phyloP scores from a whole-genome alignment of 225 moss, liverwort and hornwort species.

The Sphagnum tenellum region DNA sequence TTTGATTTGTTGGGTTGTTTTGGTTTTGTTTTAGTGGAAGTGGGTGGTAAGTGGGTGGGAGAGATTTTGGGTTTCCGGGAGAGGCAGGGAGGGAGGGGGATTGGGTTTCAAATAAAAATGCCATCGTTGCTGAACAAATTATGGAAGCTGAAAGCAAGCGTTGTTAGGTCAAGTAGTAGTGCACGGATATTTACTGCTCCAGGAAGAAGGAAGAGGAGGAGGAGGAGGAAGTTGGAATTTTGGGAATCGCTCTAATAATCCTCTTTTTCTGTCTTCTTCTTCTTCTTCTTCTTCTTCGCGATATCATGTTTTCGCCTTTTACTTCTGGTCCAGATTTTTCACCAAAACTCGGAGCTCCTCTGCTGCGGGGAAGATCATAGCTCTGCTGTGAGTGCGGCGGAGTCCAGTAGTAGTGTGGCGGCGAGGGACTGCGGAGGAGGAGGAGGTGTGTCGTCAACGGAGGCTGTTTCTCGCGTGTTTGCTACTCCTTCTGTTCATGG shows the following conservation, averaged over 20 bases:
- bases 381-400: neutral
- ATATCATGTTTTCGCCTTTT: conserved; percentile 9
- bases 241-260: conserved; percentile 1
- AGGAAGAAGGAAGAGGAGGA: conserved; percentile 4
- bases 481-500: conserved; percentile 10
- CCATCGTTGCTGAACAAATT: conserved; percentile 19
- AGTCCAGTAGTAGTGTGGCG: too few species aligned
- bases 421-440: neutral
- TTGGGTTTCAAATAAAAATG: conserved; percentile 15
- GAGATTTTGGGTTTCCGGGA: too few species aligned
- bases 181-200: conserved; percentile 5
- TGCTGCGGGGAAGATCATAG: conserved; percentile 4
- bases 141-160: conserved; percentile 27
- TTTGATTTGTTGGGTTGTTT: too few species aligned
- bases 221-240: conserved; percentile 6
- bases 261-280: neutral
- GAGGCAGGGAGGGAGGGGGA: too few species aligned
- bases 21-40: too few species aligned
- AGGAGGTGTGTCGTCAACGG: conserved; percentile 12
- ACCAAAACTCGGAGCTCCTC: conserved; percentile 7
- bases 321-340: conserved; percentile 8
- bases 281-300: conserved; percentile 3
- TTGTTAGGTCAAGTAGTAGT: conserved; percentile 5
- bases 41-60: too few species aligned
- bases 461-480: conserved; percentile 11